phyloP scores from a whole-genome alignment of 371 early-diverging fungal genomes.

The Syncephalis fuscata region DNA sequence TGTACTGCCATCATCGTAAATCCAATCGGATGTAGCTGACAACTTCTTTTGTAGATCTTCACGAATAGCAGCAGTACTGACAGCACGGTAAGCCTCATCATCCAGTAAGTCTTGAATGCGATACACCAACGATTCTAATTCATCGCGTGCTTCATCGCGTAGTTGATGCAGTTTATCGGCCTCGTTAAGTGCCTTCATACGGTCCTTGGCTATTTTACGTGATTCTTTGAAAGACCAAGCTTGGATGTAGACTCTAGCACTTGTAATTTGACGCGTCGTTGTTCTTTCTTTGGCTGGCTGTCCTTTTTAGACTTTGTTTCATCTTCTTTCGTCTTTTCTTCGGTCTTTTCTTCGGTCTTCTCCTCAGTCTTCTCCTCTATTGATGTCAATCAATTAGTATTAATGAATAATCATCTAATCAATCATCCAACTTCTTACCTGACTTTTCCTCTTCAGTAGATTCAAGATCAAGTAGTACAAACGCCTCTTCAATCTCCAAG shows the following conservation, averaged over 20 bases:
- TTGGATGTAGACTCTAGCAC: constrained; percentile 6
- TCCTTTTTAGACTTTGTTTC: constrained; percentile 17
- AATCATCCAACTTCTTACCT: not conserved
- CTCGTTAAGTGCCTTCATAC: constrained; percentile 23
- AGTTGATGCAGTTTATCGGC: constrained; percentile 43
- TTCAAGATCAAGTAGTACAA: no score
- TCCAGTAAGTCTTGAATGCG: constrained; percentile 61
- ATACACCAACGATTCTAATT: constrained; percentile 82
- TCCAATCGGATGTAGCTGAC: constrained; percentile 66
- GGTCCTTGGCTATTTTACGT: constrained; percentile 8
- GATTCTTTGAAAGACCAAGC: not conserved
- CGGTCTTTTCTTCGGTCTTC: constrained; percentile 1
- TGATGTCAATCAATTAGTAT: no score
- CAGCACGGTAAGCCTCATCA: constrained; percentile 41
- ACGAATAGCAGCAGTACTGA: constrained; percentile 57
- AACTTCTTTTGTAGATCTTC: constrained; percentile 34
- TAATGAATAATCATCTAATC: no score
- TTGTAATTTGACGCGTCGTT: constrained; percentile 3
- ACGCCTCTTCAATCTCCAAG: no score
- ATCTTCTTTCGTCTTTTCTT: constrained; percentile 7
- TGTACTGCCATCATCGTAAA: constrained; percentile 42
- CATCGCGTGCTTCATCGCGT: constrained; percentile 74
- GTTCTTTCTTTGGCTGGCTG: not conserved
- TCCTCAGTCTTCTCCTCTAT: no score
- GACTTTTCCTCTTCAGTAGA: no score